Evolutionary conservation across 78 protist species (phyloP), one percentile per base, ranked within the genome.

Genomic region (Cyanophora paradoxa): DNA sequence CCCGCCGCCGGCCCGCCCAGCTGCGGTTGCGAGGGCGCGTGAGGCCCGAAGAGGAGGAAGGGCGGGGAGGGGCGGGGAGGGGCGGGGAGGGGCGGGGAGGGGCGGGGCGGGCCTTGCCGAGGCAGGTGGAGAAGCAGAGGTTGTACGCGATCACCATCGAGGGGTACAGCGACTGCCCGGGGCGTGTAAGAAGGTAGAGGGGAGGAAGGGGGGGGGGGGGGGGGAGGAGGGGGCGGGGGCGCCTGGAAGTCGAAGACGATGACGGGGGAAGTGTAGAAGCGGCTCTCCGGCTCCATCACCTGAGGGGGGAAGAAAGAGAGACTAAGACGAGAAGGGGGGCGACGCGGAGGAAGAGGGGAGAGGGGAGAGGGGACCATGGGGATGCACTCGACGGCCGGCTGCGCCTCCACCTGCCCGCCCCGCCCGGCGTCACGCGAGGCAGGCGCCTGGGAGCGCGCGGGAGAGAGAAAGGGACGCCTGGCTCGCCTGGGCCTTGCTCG

Each of bases 81-180:
- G n/a, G 50, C 50, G 8, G 50, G 13, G n/a, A 44, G 50, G 50
- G 8, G 50, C 50, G 50, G 50, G 50, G 50, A 8, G 13, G 13
- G 50, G 50, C 50, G 8, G 50, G 13, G 62, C 40, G 11, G 31
- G 28, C 2, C 36, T 11, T 28, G 7, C 96, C 96, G 4, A 92
- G 67, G 36, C 88, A 83, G 2, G 96, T 89, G 24, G 78, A 39
- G 85, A 73, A 94, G 79, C 99, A 97, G 20, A 84, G 64, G 79
- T 97, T 97, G 88, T 95, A 90, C 22, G 95, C 99, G 65, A 93
- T 91, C 74, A 97, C 83, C 24, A 95, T 66, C 4, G 95, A 88
- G 42, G 99, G 99, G 61, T 95, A 97, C 19, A 97, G 87, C 33
- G 94, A 83, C 28, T 83, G 95, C 42, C 94, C 94, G 10, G 7